phyloP scores from a whole-genome alignment of 495 filamentous ascomycete species.

The Hyaloscypha finlandica region DNA sequence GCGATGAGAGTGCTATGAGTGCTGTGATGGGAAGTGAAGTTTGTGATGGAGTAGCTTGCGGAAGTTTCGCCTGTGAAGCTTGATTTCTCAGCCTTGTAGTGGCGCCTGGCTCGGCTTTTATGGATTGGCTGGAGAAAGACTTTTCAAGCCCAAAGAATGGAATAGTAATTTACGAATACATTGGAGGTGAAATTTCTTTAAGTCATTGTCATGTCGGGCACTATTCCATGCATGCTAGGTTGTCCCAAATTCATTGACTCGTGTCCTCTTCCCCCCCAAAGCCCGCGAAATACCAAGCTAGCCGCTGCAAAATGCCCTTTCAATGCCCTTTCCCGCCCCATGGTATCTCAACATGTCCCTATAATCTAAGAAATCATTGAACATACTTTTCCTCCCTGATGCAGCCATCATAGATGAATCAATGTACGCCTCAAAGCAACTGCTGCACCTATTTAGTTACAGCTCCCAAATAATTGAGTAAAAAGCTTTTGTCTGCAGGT shows the following conservation, averaged over 20 bases:
- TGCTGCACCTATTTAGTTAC: constrained; percentile 42
- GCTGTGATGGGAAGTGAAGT: constrained; percentile 1
- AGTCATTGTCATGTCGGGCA: background rate
- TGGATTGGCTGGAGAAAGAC: no score
- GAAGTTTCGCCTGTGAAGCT: background rate
- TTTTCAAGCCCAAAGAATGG: background rate
- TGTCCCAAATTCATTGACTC: background rate
- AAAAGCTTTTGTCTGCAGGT: constrained; percentile 71
- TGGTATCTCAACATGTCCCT: constrained; percentile 1
- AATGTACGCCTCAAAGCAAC: constrained; percentile 3
- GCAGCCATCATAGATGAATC: constrained; percentile 1
- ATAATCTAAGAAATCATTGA: constrained; percentile 3
- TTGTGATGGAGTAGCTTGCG: background rate
- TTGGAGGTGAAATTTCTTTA: background rate
- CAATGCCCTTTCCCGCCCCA: background rate
- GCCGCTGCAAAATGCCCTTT: background rate
- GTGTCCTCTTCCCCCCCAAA: background rate
- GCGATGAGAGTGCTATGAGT: background rate
- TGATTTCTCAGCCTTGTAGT: constrained; percentile 25
- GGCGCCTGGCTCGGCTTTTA: background rate
- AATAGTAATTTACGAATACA: background rate
- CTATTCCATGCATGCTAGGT: background rate
- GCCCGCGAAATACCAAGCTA: background rate
- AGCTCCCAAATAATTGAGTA: constrained; percentile 72
- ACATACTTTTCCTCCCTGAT: background rate